Percentiles rank a stretch among this genome's conserved stretches.
These are phyloP conservation scores for Zopfia rhizophila DNA, from an alignment of 2,329 filamentous ascomycete species.

Conservation along the genomic window DNA sequence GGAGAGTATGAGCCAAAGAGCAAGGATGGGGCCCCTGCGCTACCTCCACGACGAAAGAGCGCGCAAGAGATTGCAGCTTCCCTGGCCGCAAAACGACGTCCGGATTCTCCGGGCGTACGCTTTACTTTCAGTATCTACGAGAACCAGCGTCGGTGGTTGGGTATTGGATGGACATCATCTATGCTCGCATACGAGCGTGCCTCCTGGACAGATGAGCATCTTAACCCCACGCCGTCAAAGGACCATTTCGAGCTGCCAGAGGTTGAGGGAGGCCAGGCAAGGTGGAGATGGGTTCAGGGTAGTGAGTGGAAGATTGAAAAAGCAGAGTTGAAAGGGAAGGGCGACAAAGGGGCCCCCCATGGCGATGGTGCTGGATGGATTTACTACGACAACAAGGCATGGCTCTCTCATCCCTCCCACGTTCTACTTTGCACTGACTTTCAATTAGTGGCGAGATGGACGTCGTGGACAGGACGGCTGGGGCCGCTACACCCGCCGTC, in stretches of 20 bases:
- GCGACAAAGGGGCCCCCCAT: slow-evolving; percentile 48
- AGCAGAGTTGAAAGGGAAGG: slow-evolving; percentile 55
- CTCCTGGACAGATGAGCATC: slow-evolving; percentile 95
- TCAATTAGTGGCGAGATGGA: slow-evolving; percentile 82
- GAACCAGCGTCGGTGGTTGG: slow-evolving; percentile 95
- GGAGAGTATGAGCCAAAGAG: slow-evolving; percentile 55
- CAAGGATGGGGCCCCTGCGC: slow-evolving; percentile 46
- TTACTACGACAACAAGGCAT: slow-evolving; percentile 96
- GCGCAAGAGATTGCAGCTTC: slow-evolving; percentile 60
- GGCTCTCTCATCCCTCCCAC: slow-evolving; percentile 21
- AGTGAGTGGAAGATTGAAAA: slow-evolving; percentile 90
- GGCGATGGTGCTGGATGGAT: slow-evolving; percentile 84
- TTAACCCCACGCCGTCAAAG: slow-evolving; percentile 80
- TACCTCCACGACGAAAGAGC: slow-evolving; percentile 57
- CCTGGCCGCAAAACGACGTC: slow-evolving; percentile 52
- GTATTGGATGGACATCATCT: slow-evolving; percentile 92
- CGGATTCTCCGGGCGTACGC: slow-evolving; percentile 78
- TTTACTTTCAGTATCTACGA: slow-evolving; percentile 98
- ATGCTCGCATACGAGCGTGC: slow-evolving; percentile 90
- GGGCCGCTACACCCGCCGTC: slow-evolving; percentile 89
- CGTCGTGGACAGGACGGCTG: slow-evolving; percentile 87
- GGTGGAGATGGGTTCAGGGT: slow-evolving; percentile 85
- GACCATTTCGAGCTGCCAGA: slow-evolving; percentile 77
- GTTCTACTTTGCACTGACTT: slow-evolving; percentile 28
- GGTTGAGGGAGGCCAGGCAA: slow-evolving; percentile 70